Base-by-base conservation (phyloP, 768 basidiomycete genomes). In the Suillus discolor region DNA sequence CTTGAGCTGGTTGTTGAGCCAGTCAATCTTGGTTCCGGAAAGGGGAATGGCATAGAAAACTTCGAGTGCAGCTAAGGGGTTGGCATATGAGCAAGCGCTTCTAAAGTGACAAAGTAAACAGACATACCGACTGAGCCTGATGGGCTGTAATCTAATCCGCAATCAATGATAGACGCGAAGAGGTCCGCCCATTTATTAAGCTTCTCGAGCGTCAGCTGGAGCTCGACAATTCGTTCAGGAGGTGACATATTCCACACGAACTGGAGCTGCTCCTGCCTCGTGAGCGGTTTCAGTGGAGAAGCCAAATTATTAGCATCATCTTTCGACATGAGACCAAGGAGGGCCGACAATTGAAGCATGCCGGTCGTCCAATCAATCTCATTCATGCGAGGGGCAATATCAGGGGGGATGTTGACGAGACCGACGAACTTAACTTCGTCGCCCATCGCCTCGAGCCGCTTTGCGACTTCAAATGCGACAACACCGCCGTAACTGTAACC, bases 301-400 rank as follows among this genome's bases (percentile, higher is more conserved):
- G 67, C 67, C 25, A 75, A 69, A 36, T 70, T 66, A 20, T 67
- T 44, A 18, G 75, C 71, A 20, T 69, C 69, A 11, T 76, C 67
- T 64, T 76, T 74, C 61, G 57, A 65, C 39, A 73, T 57, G 60
- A 83, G 77, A 39, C 75, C 72, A n/a, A 83, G 75, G 75, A 83
- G 80, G 70, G 79, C 76, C 61, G 76, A 73, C 45, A 83, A 72
- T 68, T 80, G 81, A 62, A 82, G 70, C 67, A 82, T 71, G 57
- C 79, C 78, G 15, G 79, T 74, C 38, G 77, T 71, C 79, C 79
- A 82, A 51, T 73, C 71, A 45, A 83, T 73, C 68, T 82, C 80
- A 63, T 72, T 74, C 80, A 83, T 78, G 31, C 79, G 77, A 65
- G 78, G 75, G 25, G 78, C 72, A 61, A 80, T 79, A 66, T 77